Evolutionary conservation across 805 yeast genomes (phyloP).

Genomic region (Starmerella vitae): DNA sequence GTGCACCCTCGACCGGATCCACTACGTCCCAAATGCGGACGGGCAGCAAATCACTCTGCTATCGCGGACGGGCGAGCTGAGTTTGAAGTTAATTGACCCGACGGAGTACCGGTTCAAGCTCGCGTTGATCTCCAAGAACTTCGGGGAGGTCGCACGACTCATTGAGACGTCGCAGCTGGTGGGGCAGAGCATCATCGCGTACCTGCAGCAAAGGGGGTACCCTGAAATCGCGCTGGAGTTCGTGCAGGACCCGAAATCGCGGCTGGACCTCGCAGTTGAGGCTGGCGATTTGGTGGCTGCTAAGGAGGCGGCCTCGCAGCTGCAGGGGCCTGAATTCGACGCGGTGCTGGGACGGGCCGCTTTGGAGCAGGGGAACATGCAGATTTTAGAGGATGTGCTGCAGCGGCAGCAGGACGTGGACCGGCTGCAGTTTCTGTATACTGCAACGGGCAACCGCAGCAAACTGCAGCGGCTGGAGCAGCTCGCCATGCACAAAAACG

Average conservation of each 20-base stretch:
- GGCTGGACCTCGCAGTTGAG: constrained; percentile 90
- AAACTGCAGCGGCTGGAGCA: constrained; percentile 73
- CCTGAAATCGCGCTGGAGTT: constrained; percentile 97
- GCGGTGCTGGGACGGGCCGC: constrained; percentile 76
- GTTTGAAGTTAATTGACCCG: constrained; percentile 70
- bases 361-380: constrained; percentile 72
- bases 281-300: constrained; percentile 83
- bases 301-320: constrained; percentile 68
- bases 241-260: constrained; percentile 89
- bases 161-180: constrained; percentile 82
- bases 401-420: constrained; percentile 81
- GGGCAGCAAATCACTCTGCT: constrained; percentile 67
- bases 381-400: constrained; percentile 71
- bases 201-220: constrained; percentile 85
- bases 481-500: constrained; percentile 81
- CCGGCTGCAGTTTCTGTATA: constrained; percentile 75
- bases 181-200: constrained; percentile 93
- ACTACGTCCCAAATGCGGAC: constrained; percentile 58
- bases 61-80: constrained; percentile 73
- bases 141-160: constrained; percentile 79
- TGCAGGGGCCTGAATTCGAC: constrained; percentile 63
- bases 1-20: constrained; percentile 77
- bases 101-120: constrained; percentile 94
- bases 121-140: constrained; percentile 79
- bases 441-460: constrained; percentile 64